Conservation (phyloP, 73 alveolate genomes). For the Breviolum minutum region DNA sequence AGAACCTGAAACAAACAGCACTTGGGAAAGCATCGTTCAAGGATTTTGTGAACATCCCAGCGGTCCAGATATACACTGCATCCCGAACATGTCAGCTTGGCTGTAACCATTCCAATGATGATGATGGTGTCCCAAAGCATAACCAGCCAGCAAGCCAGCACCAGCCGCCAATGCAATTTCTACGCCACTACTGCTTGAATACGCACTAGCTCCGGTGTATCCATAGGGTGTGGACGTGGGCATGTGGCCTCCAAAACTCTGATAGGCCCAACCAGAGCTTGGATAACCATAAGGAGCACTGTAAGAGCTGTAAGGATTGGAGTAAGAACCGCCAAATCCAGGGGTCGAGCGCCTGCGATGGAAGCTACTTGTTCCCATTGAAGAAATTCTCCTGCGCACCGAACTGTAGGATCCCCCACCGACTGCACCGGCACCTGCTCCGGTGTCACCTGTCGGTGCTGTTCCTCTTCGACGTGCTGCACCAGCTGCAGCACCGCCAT, state of each 20-base stretch:
- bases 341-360: neutral
- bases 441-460: neutral
- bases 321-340: conserved; percentile 23
- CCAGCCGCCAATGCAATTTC: conserved; percentile 75
- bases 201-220: conserved; percentile 42
- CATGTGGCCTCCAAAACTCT: conserved; percentile 72
- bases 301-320: conserved; percentile 42
- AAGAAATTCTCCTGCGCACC: neutral
- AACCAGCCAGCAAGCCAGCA: conserved; percentile 63
- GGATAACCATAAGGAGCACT: conserved; percentile 44
- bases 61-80: conserved; percentile 46
- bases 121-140: neutral
- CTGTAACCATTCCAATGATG: conserved; percentile 47
- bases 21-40: too few species aligned
- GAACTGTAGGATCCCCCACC: neutral
- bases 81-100: conserved; percentile 39
- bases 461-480: conserved; percentile 32
- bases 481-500: neutral
- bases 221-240: conserved; percentile 57
- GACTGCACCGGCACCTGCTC: neutral
- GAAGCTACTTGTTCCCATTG: neutral
- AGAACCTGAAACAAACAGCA: too few species aligned
- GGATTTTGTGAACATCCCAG: neutral
- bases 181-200: conserved; percentile 34
- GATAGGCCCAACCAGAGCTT: conserved; percentile 38